Evolutionary conservation across 2,329 filamentous ascomycete genomes (phyloP).

Genomic region (Epichloe sp.): DNA sequence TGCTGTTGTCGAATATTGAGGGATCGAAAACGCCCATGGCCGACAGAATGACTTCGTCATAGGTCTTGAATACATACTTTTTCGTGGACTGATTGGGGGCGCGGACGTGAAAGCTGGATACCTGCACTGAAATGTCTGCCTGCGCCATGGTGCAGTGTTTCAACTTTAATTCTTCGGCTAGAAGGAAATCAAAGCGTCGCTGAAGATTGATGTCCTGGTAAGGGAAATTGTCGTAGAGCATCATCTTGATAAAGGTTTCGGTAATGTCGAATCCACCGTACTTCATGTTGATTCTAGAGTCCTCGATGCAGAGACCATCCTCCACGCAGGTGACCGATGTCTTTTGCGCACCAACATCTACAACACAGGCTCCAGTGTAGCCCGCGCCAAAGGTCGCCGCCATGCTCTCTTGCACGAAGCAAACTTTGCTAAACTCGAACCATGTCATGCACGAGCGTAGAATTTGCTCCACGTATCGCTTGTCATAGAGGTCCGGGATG

Average conservation of each 20-base stretch:
- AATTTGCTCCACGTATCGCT: slow-evolving; percentile 74
- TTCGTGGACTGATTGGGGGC: slow-evolving; percentile 77
- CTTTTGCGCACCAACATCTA: slow-evolving; percentile 89
- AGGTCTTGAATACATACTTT: slow-evolving; percentile 93
- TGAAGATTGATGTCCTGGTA: slow-evolving; percentile 89
- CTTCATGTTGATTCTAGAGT: slow-evolving; percentile 90
- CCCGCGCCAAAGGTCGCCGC: slow-evolving; percentile 91
- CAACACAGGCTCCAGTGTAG: slow-evolving; percentile 85
- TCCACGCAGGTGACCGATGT: slow-evolving; percentile 95
- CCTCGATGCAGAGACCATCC: slow-evolving; percentile 87
- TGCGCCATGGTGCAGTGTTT: slow-evolving; percentile 89
- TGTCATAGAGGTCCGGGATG: slow-evolving; percentile 94
- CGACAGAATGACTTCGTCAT: slow-evolving; percentile 90
- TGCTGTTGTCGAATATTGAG: slow-evolving; percentile 66
- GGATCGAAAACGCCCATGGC: slow-evolving; percentile 93
- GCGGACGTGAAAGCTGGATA: slow-evolving; percentile 81
- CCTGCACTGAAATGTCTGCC: slow-evolving; percentile 75
- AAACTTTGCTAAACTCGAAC: slow-evolving; percentile 79
- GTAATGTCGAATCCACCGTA: slow-evolving; percentile 88
- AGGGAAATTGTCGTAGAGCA: slow-evolving; percentile 91
- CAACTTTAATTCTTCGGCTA: slow-evolving; percentile 91
- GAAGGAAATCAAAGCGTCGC: slow-evolving; percentile 78
- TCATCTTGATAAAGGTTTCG: slow-evolving; percentile 92
- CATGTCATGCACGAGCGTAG: slow-evolving; percentile 77
- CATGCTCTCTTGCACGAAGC: slow-evolving; percentile 92